phyloP scores from a whole-genome alignment of 2,329 filamentous ascomycete genomes.

The Fusarium dlaminii region DNA sequence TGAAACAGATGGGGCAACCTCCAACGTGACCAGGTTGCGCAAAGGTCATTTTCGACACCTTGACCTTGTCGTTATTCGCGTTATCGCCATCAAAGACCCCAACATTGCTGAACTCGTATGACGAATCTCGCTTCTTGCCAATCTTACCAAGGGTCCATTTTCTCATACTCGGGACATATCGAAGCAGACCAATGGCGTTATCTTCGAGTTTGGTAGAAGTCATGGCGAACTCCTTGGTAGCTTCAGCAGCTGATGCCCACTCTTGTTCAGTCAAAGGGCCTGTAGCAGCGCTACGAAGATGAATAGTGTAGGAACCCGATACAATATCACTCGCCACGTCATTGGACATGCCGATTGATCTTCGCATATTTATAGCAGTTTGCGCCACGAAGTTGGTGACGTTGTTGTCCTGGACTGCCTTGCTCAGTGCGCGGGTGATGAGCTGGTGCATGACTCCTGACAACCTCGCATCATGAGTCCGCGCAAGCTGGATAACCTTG shows the following conservation, averaged over 20 bases:
- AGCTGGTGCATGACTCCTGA: slow-evolving; percentile 33
- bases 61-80: not conserved
- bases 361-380: slow-evolving; percentile 40
- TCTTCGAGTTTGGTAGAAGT: slow-evolving; percentile 24
- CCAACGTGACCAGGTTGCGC: slow-evolving; percentile 35
- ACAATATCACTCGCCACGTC: slow-evolving; percentile 25
- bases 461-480: slow-evolving; percentile 33
- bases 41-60: slow-evolving; percentile 36
- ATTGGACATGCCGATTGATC: slow-evolving; percentile 28
- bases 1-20: slow-evolving; percentile 35
- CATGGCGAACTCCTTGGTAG: slow-evolving; percentile 23
- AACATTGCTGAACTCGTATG: slow-evolving; percentile 39
- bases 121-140: slow-evolving; percentile 34
- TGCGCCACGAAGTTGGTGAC: slow-evolving; percentile 39
- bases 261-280: slow-evolving; percentile 27
- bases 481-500: slow-evolving; percentile 11
- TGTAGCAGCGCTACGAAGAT: slow-evolving; percentile 3
- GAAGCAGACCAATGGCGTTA: slow-evolving; percentile 31
- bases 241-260: slow-evolving; percentile 27
- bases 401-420: slow-evolving; percentile 11
- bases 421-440: slow-evolving; percentile 36
- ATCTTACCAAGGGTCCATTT: slow-evolving; percentile 36
- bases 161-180: slow-evolving; percentile 35
- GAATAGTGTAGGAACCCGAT: slow-evolving; percentile 27
- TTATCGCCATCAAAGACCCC: slow-evolving; percentile 22